Percentiles rank a stretch among this genome's conserved stretches.
phyloP scores from a whole-genome alignment of 345 rosid genomes.

The Populus davidiana region DNA sequence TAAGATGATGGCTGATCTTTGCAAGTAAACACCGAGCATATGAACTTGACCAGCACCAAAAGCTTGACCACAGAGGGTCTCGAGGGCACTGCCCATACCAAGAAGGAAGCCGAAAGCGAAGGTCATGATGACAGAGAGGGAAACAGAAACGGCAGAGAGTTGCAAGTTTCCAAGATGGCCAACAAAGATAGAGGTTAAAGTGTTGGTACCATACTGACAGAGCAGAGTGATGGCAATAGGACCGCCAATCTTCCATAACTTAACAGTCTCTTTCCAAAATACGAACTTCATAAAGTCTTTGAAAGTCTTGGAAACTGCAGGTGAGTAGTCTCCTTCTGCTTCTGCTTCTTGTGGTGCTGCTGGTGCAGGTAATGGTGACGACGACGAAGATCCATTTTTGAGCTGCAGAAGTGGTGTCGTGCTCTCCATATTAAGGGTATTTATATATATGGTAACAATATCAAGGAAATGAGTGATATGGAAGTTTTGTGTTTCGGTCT shows the following conservation, averaged over 20 bases:
- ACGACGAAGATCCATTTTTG: not conserved
- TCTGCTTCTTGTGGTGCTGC: not conserved
- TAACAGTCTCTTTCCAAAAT: not conserved
- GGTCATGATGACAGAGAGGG: not conserved
- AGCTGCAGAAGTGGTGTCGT: not conserved
- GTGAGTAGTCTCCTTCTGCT: not conserved
- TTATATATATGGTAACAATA: no score
- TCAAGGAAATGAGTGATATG: no score
- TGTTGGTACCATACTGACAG: not conserved
- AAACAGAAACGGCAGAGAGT: not conserved
- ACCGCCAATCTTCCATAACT: not conserved
- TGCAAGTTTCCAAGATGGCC: not conserved
- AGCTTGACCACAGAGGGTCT: constrained; percentile 92
- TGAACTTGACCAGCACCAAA: constrained; percentile 74
- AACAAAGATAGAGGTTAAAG: not conserved
- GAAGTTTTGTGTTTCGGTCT: no score
- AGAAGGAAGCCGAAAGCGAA: constrained; percentile 30
- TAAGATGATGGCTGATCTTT: constrained; percentile 71
- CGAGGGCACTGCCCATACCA: constrained; percentile 93
- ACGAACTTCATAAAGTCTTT: not conserved
- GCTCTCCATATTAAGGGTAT: not conserved
- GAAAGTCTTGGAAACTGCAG: not conserved
- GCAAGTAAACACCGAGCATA: constrained; percentile 77
- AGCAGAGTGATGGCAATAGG: not conserved
- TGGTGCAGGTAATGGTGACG: not conserved